These are phyloP conservation scores for Chondrostereum purpureum DNA, from an alignment of 1,284 basidiomycete genomes.

Conservation along the genomic window DNA sequence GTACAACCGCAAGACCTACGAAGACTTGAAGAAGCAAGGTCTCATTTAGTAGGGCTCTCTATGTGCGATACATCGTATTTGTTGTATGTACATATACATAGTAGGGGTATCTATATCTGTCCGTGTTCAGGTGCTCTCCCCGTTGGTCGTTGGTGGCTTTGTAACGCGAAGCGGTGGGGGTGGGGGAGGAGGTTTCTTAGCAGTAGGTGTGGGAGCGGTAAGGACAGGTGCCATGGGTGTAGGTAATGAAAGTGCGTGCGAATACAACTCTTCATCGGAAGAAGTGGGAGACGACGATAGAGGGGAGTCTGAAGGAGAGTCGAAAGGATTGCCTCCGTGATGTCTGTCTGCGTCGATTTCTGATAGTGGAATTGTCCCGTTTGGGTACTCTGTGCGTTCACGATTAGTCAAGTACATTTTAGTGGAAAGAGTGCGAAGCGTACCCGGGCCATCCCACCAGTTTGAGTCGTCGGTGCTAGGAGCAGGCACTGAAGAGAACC, in stretches of 20 bases:
- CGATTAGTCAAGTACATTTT: constrained; percentile 3
- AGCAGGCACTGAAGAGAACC: constrained; percentile 63
- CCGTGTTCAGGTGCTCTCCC: background rate
- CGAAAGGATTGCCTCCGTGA: constrained; percentile 56
- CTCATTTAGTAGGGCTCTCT: constrained; percentile 49
- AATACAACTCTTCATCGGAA: constrained; percentile 77
- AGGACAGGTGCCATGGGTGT: constrained; percentile 46
- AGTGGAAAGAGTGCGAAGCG: constrained; percentile 14
- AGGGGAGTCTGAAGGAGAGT: constrained; percentile 56
- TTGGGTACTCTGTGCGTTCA: constrained; percentile 44
- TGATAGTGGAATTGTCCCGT: constrained; percentile 52
- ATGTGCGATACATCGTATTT: constrained; percentile 8
- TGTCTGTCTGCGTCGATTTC: constrained; percentile 30
- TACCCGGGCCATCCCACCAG: constrained; percentile 76
- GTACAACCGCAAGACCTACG: constrained; percentile 86
- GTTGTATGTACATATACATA: constrained; percentile 13
- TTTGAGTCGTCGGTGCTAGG: constrained; percentile 68
- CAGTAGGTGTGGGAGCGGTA: constrained; percentile 26
- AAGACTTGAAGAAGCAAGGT: constrained; percentile 88
- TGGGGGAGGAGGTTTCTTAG: background rate
- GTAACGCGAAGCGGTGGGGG: background rate
- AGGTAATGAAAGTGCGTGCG: constrained; percentile 57
- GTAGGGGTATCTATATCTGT: constrained; percentile 13
- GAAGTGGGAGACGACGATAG: constrained; percentile 68
- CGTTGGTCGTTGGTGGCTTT: background rate